Percentiles rank a stretch among this genome's conserved stretches.
These are phyloP conservation scores for Chiua virens DNA, from an alignment of 768 basidiomycete species.

Conservation along the genomic window DNA sequence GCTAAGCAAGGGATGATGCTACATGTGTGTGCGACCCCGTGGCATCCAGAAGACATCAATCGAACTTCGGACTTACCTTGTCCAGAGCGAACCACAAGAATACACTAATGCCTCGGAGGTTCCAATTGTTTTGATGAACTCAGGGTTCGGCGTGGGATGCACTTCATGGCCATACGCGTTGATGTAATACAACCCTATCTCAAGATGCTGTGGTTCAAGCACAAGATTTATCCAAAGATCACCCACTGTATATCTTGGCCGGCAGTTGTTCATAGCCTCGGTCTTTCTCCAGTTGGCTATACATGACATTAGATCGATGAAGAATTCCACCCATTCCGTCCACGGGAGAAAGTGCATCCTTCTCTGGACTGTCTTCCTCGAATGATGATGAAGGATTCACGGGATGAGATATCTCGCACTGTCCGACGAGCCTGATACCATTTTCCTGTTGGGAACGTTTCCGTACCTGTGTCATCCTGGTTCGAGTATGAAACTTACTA, in stretches of 20 bases:
- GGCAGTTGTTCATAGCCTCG: constrained; percentile 51
- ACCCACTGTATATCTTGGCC: constrained; percentile 64
- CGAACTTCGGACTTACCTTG: constrained; percentile 53
- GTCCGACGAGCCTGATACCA: constrained; percentile 77
- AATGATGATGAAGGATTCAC: constrained; percentile 38
- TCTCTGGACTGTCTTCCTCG: constrained; percentile 26
- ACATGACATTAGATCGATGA: constrained; percentile 62
- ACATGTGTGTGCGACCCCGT: constrained; percentile 2
- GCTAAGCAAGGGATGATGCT: constrained; percentile 93
- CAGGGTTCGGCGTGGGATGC: constrained; percentile 84
- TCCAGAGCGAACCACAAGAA: constrained; percentile 94
- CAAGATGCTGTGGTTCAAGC: constrained; percentile 7
- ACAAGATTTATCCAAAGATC: constrained; percentile 18
- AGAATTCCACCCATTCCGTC: constrained; percentile 56
- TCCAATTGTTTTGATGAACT: constrained; percentile 64
- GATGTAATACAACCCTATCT: constrained; percentile 78
- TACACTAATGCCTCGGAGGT: constrained; percentile 75
- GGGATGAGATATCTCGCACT: constrained; percentile 93
- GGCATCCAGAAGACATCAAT: constrained; percentile 4
- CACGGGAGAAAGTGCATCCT: constrained; percentile 45
- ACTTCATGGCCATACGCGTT: constrained; percentile 91
- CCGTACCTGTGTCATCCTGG: constrained; percentile 38
- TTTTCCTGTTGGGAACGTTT: constrained; percentile 52
- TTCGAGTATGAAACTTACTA: constrained; percentile 57
- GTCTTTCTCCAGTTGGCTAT: constrained; percentile 54